Conservation (phyloP, 345 rosid genomes). For the Rubroshorea leprosula region DNA sequence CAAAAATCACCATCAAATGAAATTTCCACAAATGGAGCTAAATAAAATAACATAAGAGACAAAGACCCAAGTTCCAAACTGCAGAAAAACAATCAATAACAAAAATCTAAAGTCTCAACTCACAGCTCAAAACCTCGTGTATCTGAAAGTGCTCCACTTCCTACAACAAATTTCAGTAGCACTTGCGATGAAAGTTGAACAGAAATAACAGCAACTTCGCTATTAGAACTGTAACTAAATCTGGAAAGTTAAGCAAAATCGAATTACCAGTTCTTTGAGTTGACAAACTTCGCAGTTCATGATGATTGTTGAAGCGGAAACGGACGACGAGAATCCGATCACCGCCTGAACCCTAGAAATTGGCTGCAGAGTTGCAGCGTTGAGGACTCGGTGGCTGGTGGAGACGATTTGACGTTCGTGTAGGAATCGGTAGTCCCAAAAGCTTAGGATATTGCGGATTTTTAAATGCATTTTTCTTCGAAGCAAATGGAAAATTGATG, state of each 20-base stretch:
- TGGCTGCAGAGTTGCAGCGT: too few species aligned
- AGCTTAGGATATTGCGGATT: too few species aligned
- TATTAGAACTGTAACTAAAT: constrained; percentile 10
- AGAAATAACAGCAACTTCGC: background rate
- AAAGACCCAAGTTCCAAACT: background rate
- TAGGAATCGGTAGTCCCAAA: too few species aligned
- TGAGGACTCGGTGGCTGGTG: background rate
- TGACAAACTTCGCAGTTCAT: constrained; percentile 96
- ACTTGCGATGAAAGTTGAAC: background rate
- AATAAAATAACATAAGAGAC: background rate
- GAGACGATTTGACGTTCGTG: too few species aligned
- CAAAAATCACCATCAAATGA: background rate
- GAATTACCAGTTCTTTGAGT: constrained; percentile 80
- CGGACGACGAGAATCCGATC: background rate
- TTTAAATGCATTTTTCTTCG: too few species aligned
- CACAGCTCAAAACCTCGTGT: constrained; percentile 82
- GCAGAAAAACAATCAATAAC: background rate
- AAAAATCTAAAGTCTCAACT: constrained; percentile 27
- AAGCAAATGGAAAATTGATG: too few species aligned
- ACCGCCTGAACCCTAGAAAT: background rate
- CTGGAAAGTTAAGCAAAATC: background rate
- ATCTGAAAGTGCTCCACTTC: constrained; percentile 85
- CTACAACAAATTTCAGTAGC: constrained; percentile 25
- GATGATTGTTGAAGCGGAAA: constrained; percentile 8
- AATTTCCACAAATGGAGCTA: background rate